phyloP scores from a whole-genome alignment of 2,329 filamentous ascomycete genomes.

The Chaetomium globosum region DNA sequence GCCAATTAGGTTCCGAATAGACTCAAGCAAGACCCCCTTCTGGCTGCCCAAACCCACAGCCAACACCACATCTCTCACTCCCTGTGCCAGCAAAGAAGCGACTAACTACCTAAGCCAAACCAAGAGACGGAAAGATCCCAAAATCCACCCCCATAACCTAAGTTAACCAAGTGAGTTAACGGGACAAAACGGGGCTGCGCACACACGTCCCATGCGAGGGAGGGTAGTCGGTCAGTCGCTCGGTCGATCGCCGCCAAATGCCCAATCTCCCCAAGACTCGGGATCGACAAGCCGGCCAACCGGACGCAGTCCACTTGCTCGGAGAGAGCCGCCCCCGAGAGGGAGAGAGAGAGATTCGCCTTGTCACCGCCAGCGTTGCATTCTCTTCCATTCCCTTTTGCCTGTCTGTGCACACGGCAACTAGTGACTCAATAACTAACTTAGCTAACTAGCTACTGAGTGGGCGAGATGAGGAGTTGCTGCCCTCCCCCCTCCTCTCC shows the following conservation, averaged over 20 bases:
- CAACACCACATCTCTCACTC: not conserved
- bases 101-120: too few relatives aligned
- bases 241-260: not conserved
- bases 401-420: too few relatives aligned
- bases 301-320: not conserved
- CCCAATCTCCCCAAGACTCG: not conserved
- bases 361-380: not conserved
- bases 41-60: not conserved
- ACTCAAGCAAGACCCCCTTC: not conserved
- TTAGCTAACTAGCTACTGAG: too few relatives aligned
- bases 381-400: not conserved
- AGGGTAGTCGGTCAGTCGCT: not conserved
- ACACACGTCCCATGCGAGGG: not conserved
- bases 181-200: not conserved
- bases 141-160: too few relatives aligned
- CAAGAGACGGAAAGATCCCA: too few relatives aligned
- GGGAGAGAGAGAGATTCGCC: not conserved
- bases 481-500: too few relatives aligned
- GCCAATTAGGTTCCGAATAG: not conserved
- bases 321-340: not conserved
- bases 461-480: not conserved
- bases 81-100: not conserved
- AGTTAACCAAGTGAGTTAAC: not conserved
- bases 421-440: too few relatives aligned
- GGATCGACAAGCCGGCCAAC: slow-evolving; percentile 9